Conservation (phyloP, 2,329 filamentous ascomycete genomes). For the Tolypocladium tropicale region DNA sequence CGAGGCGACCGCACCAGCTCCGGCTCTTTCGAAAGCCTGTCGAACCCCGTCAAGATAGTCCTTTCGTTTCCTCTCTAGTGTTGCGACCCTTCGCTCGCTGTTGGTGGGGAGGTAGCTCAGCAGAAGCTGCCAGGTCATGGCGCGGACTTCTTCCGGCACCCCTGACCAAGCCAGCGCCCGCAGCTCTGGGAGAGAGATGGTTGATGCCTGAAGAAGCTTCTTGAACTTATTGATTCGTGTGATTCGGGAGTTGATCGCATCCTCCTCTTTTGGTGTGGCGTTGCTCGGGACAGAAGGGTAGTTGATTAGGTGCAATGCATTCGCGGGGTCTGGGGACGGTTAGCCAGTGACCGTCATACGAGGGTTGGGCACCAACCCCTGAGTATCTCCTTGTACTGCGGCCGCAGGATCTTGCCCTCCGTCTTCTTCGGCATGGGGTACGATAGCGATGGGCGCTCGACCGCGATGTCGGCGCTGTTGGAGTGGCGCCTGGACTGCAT, state of each 20-base stretch:
- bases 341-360: background rate
- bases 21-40: slow-evolving; percentile 58
- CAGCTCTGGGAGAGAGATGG: slow-evolving; percentile 75
- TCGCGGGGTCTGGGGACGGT: slow-evolving; percentile 61
- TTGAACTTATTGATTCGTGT: slow-evolving; percentile 98
- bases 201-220: slow-evolving; percentile 82
- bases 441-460: slow-evolving; percentile 70
- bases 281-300: slow-evolving; percentile 66
- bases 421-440: slow-evolving; percentile 85
- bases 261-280: slow-evolving; percentile 72
- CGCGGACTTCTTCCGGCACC: slow-evolving; percentile 85
- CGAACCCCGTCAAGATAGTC: slow-evolving; percentile 91
- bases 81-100: slow-evolving; percentile 81
- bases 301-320: slow-evolving; percentile 87
- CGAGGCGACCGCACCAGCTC: slow-evolving; percentile 27
- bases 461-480: slow-evolving; percentile 88
- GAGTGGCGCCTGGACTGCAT: slow-evolving; percentile 50
- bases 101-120: slow-evolving; percentile 95
- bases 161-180: slow-evolving; percentile 87
- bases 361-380: slow-evolving; percentile 36
- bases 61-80: slow-evolving; percentile 86
- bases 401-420: slow-evolving; percentile 89
- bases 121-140: slow-evolving; percentile 97
- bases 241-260: slow-evolving; percentile 78
- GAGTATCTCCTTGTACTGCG: slow-evolving; percentile 95